A percentile compares a stretch with the other conserved stretches of the same genome.
Conservation (phyloP, 2,329 filamentous ascomycete genomes). For the Leptographium wingfieldii region DNA sequence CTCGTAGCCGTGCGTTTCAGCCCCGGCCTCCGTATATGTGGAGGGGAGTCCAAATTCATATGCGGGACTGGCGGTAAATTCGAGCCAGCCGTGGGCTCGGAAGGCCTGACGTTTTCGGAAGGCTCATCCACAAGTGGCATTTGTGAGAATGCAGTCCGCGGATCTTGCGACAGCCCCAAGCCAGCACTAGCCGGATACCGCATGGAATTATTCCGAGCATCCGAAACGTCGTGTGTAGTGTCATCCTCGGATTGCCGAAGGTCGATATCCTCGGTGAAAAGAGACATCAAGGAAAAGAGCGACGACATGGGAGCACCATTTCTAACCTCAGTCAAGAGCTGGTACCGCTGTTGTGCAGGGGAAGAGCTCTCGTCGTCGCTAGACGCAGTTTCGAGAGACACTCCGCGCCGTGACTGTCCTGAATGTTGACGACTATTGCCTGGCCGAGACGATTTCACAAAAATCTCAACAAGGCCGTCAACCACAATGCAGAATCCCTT, state of each 20-base stretch:
- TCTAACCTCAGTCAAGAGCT: conserved; percentile 90
- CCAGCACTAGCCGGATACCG: conserved; percentile 17
- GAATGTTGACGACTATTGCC: conserved; percentile 8
- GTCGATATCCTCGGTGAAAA: conserved; percentile 92
- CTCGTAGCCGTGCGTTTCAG: conserved; percentile 40
- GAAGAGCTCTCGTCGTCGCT: conserved; percentile 33
- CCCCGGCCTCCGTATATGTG: conserved; percentile 26
- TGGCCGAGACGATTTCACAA: conserved; percentile 70
- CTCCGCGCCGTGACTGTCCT: conserved; percentile 25
- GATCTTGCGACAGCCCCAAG: conserved; percentile 20
- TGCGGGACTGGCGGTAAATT: conserved; percentile 55
- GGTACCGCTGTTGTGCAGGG: conserved; percentile 70
- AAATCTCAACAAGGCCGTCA: conserved; percentile 92
- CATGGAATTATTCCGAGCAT: conserved; percentile 17
- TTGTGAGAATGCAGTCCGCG: conserved; percentile 24
- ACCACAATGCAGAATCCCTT: conserved; percentile 97
- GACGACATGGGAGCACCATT: conserved; percentile 99
- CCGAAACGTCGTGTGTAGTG: conserved; percentile 17
- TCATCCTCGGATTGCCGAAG: conserved; percentile 61
- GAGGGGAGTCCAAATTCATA: conserved; percentile 50
- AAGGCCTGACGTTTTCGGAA: conserved; percentile 5
- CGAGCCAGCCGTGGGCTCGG: conserved; percentile 6
- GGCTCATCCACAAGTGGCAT: conserved; percentile 13
- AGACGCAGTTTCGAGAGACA: conserved; percentile 30
- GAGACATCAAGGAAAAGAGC: conserved; percentile 87